Conservation (phyloP, 2,329 filamentous ascomycete genomes). For the Zasmidium angulare region DNA sequence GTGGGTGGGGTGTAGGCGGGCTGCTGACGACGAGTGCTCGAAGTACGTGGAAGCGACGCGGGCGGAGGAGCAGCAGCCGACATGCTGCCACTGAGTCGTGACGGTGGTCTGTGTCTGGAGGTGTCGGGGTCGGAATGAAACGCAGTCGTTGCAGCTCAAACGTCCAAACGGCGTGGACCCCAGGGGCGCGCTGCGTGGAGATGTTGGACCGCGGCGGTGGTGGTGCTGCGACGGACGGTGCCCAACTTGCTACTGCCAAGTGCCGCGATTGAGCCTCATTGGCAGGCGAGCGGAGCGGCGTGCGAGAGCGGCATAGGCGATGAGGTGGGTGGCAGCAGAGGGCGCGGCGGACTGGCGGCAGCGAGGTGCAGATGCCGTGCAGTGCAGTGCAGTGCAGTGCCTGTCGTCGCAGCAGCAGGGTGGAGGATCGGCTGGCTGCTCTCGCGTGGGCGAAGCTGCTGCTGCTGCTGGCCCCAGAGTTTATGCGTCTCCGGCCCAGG, state of each 20-base stretch:
- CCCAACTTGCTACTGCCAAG: not conserved
- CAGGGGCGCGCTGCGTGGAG: not conserved
- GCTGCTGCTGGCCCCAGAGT: not conserved
- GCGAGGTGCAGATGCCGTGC: too few relatives aligned
- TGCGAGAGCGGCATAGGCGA: too few relatives aligned
- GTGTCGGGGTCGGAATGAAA: not conserved
- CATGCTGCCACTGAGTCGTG: slow-evolving; percentile 20
- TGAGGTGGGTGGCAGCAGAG: too few relatives aligned
- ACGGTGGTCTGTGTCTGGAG: not conserved
- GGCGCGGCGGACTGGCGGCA: too few relatives aligned
- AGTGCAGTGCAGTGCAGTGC: too few relatives aligned
- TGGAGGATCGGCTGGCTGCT: too few relatives aligned
- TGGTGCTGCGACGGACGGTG: not conserved
- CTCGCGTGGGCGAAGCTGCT: too few relatives aligned
- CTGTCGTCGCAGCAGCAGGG: too few relatives aligned
- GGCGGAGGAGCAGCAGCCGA: slow-evolving; percentile 49
- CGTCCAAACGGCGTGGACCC: not conserved
- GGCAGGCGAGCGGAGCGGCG: too few relatives aligned
- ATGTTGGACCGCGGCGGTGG: not conserved
- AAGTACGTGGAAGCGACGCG: slow-evolving; percentile 48
- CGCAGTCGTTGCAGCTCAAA: not conserved
- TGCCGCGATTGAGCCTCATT: too few relatives aligned
- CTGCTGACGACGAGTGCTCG: slow-evolving; percentile 48
- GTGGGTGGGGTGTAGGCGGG: slow-evolving; percentile 40
- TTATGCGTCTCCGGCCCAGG: not conserved